Evolutionary conservation across 2,329 filamentous ascomycete genomes (phyloP).

Genomic region (Moelleriella libera): DNA sequence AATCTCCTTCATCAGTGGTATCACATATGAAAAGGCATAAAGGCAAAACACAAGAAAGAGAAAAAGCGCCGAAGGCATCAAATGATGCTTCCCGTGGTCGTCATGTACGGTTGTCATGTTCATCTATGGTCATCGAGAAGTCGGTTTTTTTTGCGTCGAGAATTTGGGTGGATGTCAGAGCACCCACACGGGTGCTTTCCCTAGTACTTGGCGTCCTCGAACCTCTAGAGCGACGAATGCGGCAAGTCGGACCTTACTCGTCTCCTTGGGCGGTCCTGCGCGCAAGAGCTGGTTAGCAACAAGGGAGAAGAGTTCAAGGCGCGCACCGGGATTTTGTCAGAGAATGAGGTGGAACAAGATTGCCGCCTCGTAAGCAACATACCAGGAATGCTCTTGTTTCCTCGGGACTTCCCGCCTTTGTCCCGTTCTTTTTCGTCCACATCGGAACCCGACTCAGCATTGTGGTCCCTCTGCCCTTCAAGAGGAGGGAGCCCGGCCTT

Average conservation of each 20-base stretch:
- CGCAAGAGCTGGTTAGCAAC: constrained; percentile 23
- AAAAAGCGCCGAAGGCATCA: too few relatives aligned
- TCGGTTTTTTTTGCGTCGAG: too few relatives aligned
- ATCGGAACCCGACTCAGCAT: constrained; percentile 18
- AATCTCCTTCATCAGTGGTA: neutral
- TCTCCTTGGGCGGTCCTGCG: constrained; percentile 28
- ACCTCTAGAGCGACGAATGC: constrained; percentile 66
- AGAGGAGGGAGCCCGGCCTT: constrained; percentile 53
- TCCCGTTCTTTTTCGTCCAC: constrained; percentile 27
- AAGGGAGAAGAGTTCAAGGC: too few relatives aligned
- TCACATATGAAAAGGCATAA: neutral
- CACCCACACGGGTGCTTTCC: constrained; percentile 63
- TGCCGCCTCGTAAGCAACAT: constrained; percentile 14
- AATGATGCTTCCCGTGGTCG: too few relatives aligned
- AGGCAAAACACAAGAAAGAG: neutral
- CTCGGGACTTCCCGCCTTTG: constrained; percentile 25
- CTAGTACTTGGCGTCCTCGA: constrained; percentile 57
- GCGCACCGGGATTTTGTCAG: constrained; percentile 17
- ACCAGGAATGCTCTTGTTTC: constrained; percentile 33
- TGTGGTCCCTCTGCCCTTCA: constrained; percentile 27
- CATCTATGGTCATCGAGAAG: too few relatives aligned
- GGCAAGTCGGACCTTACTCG: constrained; percentile 54
- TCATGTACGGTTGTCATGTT: too few relatives aligned
- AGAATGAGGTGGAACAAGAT: constrained; percentile 4
- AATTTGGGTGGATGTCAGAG: constrained; percentile 21